Base-by-base conservation (phyloP, 345 rosid genomes). In the Capsella bursapastoris region DNA sequence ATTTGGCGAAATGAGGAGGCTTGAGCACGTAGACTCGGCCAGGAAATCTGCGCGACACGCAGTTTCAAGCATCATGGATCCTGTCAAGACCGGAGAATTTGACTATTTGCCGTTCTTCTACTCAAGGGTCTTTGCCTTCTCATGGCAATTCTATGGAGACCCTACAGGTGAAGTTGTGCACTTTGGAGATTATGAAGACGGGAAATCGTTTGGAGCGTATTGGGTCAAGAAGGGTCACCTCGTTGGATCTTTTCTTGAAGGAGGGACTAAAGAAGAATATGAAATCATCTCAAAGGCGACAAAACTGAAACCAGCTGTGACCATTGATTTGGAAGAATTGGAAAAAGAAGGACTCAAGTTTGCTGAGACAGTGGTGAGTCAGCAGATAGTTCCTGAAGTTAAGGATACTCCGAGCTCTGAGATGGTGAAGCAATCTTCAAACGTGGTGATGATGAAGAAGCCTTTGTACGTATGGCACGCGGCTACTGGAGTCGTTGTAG, bases 131-230 rank as follows among this genome's bases (percentile, higher is more conserved):
- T 92, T 95, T 47, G 69, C 94, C 44, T 77, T 92, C 63, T 95
- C 96, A 2, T 95, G 98, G 96, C 97, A 92, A 70, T 92, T 89
- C 56, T 95, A 92, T n/a, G 98, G 98, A 44, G 98, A 95, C 83
- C 88, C 81, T 48, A 78, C 45, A 7, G 97, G 98, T 34, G 97
- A 92, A 81, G 90, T 78, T 22, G 84, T 95, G 59, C 96, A 95
- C 83, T 95, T 84, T 59, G 99, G 98, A 15, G 92, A 95, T 75
- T 90, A 79, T 81, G 80, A 77, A 71, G 75, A 83, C 0, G 96
- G 96, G 11, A 82, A 58, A 27, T 81, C 87, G 3, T 81, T 95
- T 57, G 99, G 98, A 18, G 99, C 96, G 0, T 95, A 92, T 68
- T 92, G 99, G 99, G 75, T 92, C 34, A 90, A 68, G 78, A 87